phyloP scores from a whole-genome alignment of 768 basidiomycete genomes.

The Botryobasidium botryosum region DNA sequence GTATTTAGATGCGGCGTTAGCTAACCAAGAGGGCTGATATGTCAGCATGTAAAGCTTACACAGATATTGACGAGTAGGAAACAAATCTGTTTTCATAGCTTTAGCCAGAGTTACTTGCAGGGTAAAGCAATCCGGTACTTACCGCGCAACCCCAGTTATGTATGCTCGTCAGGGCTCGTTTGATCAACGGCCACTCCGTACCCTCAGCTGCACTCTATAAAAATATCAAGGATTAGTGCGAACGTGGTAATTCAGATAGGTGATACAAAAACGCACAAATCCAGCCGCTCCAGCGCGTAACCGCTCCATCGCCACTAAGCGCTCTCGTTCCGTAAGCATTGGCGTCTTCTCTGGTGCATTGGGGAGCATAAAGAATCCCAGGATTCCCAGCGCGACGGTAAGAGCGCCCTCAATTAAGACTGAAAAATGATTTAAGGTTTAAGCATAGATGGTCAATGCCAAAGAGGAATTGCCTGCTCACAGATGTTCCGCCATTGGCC shows the following conservation, averaged over 20 bases:
- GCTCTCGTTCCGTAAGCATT: constrained; percentile 5
- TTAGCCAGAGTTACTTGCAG: too few species aligned
- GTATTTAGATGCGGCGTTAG: background rate
- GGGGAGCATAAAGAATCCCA: constrained; percentile 7
- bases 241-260: background rate
- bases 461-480: background rate
- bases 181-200: constrained; percentile 6
- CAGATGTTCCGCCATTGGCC: constrained; percentile 8
- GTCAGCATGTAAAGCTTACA: background rate
- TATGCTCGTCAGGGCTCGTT: constrained; percentile 6
- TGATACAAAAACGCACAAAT: background rate
- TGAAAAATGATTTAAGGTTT: background rate
- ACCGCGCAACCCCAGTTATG: constrained; percentile 9
- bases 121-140: too few species aligned
- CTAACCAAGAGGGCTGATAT: background rate
- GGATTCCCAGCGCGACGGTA: constrained; percentile 4
- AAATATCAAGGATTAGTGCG: background rate
- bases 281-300: constrained; percentile 7
- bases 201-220: constrained; percentile 3
- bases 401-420: constrained; percentile 7
- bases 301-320: constrained; percentile 7
- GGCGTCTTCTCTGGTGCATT: constrained; percentile 1
- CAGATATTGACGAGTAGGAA: constrained; percentile 6
- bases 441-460: background rate
- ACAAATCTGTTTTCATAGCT: background rate